Evolutionary conservation across 2,329 filamentous ascomycete species (phyloP).

Genomic region (Alternaria angustiovoidea): DNA sequence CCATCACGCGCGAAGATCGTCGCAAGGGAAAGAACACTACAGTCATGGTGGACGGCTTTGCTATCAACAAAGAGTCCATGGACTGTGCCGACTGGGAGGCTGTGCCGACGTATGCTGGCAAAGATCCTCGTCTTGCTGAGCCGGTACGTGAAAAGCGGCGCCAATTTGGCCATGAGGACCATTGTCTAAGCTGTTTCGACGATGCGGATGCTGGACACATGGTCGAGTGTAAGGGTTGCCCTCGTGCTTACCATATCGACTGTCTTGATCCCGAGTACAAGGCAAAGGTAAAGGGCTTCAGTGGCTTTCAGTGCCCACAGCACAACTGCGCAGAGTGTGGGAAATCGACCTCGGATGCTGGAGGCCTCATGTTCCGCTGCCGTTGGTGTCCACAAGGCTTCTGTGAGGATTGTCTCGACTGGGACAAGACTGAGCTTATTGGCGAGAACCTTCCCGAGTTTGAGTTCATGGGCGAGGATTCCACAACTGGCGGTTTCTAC

Average conservation of each 20-base stretch:
- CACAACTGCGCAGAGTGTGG: conserved; percentile 64
- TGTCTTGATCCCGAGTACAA: conserved; percentile 58
- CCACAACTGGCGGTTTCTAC: conserved; percentile 58
- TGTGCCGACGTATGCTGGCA: conserved; percentile 64
- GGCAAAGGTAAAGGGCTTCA: conserved; percentile 53
- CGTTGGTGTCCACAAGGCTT: conserved; percentile 64
- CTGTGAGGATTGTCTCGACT: conserved; percentile 68
- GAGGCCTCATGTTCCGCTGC: conserved; percentile 62
- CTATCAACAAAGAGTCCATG: conserved; percentile 65
- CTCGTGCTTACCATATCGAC: conserved; percentile 61
- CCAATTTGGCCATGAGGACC: conserved; percentile 57
- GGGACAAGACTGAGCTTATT: conserved; percentile 59
- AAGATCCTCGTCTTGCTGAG: conserved; percentile 62
- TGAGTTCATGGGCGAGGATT: conserved; percentile 58
- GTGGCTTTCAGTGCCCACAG: conserved; percentile 63
- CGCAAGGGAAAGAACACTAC: conserved; percentile 66
- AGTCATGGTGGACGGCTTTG: conserved; percentile 64
- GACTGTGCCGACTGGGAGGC: conserved; percentile 64
- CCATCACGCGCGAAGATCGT: conserved; percentile 57
- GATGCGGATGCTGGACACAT: conserved; percentile 57
- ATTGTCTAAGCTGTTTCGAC: conserved; percentile 61
- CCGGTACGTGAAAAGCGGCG: conserved; percentile 59
- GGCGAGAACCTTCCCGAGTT: conserved; percentile 63
- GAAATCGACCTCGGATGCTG: conserved; percentile 60
- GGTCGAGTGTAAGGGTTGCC: conserved; percentile 61